These are phyloP conservation scores for Sclerotinia subarctica DNA, from an alignment of 2,329 filamentous ascomycete species.

Conservation along the genomic window DNA sequence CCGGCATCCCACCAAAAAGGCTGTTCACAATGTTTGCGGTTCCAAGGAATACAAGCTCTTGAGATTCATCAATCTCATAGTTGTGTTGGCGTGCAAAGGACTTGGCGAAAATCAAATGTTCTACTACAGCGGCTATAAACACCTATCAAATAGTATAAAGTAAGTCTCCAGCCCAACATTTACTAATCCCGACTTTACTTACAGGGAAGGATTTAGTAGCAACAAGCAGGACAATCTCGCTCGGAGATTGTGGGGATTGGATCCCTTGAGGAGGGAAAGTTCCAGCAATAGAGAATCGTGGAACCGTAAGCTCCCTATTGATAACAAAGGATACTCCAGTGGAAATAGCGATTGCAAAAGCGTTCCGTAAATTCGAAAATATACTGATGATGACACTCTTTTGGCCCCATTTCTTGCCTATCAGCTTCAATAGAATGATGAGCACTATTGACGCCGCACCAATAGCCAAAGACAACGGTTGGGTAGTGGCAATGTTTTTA, in stretches of 20 bases:
- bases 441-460: background rate
- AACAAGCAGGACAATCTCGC: background rate
- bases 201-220: conserved; percentile 45
- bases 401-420: conserved; percentile 3
- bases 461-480: conserved; percentile 13
- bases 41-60: conserved; percentile 63
- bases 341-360: conserved; percentile 2
- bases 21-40: conserved; percentile 61
- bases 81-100: conserved; percentile 60
- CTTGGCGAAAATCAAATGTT: conserved; percentile 63
- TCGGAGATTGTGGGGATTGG: background rate
- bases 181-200: background rate
- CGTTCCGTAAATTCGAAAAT: conserved; percentile 1
- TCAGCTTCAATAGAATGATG: background rate
- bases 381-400: conserved; percentile 1
- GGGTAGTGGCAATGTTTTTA: background rate
- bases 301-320: background rate
- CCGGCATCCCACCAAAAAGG: conserved; percentile 61
- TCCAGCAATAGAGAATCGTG: conserved; percentile 1
- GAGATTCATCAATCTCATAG: conserved; percentile 61
- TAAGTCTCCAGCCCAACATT: background rate
- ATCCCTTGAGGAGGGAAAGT: background rate
- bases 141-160: background rate
- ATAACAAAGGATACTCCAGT: conserved; percentile 4
- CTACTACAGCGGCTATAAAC: conserved; percentile 56